Evolutionary conservation across 1,139 yeast genomes (phyloP), one percentile per base, ranked within the genome.

Genomic region (Hemisphaericaspora xylanilytica): DNA sequence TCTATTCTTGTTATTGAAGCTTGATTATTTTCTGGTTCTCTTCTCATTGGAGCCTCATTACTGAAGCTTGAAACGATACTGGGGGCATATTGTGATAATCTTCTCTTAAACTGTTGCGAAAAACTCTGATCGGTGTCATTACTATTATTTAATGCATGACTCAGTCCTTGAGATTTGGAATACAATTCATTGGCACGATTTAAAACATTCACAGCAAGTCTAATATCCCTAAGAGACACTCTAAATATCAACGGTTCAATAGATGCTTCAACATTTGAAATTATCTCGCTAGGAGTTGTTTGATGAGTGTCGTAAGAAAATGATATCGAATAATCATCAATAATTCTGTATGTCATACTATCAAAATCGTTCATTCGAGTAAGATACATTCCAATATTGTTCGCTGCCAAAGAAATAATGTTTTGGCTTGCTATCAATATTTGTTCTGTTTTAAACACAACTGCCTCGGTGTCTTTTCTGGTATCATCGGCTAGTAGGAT

Each of bases 301-400:
- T 83, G 84, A 31, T 90, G 69, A 11, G 77, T 70, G 53, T 90
- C 97, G 44, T 85, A 67, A 0, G 88, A 78, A 45, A 87, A 73
- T 0, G 90, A 80, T 6, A 89, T 63, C 1, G 95, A 84, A 59
- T 92, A 92, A 53, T 92, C 97, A 58, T 94, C 97, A 45, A 94
- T 71, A 28, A 94, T 75, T 43, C 96, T 68, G 38, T 90, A 67
- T 35, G 81, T 71, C 39, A 73, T 73, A 10, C 73, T 73, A 17
- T 81, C 80, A 41, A 73, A 72, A 9, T 76, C 61, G 48, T 83
- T 75, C 96, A 94, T 90, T 18, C 69, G 73, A 37, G 90, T 80
- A 47, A 92, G 65, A 52, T 85, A 94, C 82, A 94, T 80, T 2
- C 98, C 97, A 39, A 89, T 78, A 45, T 85, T 86, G 48, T 82